These are phyloP conservation scores for Ramichloridium luteum DNA, from an alignment of 2,329 filamentous ascomycete genomes.

Conservation along the genomic window DNA sequence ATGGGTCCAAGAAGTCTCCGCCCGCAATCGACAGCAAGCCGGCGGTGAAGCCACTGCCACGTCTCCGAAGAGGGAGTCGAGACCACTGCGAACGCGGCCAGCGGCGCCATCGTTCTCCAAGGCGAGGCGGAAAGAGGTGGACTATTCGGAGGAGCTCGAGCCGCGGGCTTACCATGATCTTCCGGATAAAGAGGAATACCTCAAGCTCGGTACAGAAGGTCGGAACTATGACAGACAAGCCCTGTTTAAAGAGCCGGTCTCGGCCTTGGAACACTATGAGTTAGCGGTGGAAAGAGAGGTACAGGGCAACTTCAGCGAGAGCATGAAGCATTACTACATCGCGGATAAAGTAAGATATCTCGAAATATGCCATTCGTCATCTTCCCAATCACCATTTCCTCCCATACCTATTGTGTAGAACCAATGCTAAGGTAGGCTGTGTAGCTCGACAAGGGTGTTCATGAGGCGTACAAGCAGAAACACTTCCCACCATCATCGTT, in stretches of 20 bases:
- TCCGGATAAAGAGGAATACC: constrained; percentile 33
- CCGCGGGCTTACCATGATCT: constrained; percentile 34
- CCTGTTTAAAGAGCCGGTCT: constrained; percentile 43
- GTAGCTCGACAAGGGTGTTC: constrained; percentile 75
- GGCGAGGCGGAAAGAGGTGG: constrained; percentile 21
- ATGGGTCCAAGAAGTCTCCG: constrained; percentile 71
- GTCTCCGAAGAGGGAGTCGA: constrained; percentile 4
- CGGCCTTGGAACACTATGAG: constrained; percentile 88
- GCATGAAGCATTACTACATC: constrained; percentile 73
- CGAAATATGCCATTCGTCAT: constrained; percentile 1
- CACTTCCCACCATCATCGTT: constrained; percentile 60
- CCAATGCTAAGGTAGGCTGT: constrained; percentile 21
- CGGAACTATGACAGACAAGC: constrained; percentile 26
- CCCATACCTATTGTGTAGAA: constrained; percentile 1
- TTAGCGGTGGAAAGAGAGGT: constrained; percentile 79
- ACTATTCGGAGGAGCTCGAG: constrained; percentile 28
- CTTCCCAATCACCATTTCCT: constrained; percentile 6
- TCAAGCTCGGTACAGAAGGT: constrained; percentile 29
- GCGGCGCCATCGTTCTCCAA: constrained; percentile 12
- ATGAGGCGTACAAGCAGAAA: constrained; percentile 80
- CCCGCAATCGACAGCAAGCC: constrained; percentile 30
- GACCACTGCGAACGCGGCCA: constrained; percentile 5
- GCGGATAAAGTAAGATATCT: constrained; percentile 60
- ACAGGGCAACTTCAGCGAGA: constrained; percentile 77
- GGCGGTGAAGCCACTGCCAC: constrained; percentile 5